Evolutionary conservation across 257 asterid genomes (phyloP).

Genomic region (Solanum habrochaites): DNA sequence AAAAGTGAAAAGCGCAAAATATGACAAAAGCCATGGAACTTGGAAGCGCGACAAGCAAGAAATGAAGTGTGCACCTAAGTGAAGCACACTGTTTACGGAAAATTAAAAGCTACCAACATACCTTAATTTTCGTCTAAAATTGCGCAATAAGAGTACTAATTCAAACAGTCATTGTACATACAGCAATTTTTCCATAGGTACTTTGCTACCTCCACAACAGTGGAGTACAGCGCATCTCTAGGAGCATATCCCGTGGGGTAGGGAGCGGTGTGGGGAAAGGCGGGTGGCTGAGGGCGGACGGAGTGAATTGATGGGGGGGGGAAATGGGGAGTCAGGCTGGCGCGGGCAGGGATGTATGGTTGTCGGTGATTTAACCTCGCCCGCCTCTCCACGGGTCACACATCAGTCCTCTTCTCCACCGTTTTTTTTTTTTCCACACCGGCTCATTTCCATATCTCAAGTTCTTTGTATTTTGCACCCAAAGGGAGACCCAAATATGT

Average conservation of each 20-base stretch:
- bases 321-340: too few relatives aligned
- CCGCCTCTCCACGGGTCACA: neutral
- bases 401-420: neutral
- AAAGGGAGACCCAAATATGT: neutral
- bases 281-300: too few relatives aligned
- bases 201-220: neutral
- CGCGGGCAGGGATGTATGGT: too few relatives aligned
- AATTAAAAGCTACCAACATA: neutral
- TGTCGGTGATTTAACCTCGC: too few relatives aligned
- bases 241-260: too few relatives aligned
- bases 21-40: neutral
- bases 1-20: neutral
- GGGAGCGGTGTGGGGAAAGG: too few relatives aligned
- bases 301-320: too few relatives aligned
- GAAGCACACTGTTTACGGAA: neutral
- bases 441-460: neutral
- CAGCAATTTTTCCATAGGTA: neutral
- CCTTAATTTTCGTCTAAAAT: neutral
- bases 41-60: neutral
- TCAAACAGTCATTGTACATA: neutral
- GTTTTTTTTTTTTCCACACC: too few relatives aligned
- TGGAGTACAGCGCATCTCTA: too few relatives aligned
- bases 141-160: neutral
- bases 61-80: neutral
- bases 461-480: neutral